phyloP scores from a whole-genome alignment of 2,329 filamentous ascomycete genomes.

The Ascocoryne sarcoides region DNA sequence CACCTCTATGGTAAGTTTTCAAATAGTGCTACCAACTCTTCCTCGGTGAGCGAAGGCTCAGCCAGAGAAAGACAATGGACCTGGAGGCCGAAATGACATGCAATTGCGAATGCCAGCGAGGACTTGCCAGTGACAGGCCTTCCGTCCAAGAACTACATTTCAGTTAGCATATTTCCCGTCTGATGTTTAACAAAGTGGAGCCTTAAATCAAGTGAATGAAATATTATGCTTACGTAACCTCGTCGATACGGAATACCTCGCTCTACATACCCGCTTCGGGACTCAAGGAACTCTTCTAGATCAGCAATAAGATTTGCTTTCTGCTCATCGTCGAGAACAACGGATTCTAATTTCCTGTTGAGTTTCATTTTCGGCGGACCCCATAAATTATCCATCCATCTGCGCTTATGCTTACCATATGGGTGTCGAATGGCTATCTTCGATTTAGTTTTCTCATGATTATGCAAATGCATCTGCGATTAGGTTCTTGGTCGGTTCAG shows the following conservation, averaged over 20 bases:
- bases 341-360: neutral
- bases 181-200: no score
- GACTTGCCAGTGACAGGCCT: neutral
- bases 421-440: neutral
- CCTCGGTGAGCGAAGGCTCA: neutral
- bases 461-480: neutral
- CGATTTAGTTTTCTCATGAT: neutral
- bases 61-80: neutral
- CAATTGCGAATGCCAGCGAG: neutral
- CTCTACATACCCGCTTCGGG: neutral
- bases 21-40: neutral
- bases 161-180: neutral
- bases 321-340: neutral
- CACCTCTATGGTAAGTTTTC: neutral
- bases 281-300: neutral
- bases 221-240: neutral
- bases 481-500: neutral
- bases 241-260: neutral
- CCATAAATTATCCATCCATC: neutral
- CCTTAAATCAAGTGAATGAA: no score
- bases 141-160: neutral
- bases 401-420: neutral
- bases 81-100: neutral
- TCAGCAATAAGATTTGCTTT: neutral
- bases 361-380: neutral